Evolutionary conservation across 2,329 filamentous ascomycete species (phyloP).

Genomic region (Fusarium chuoi): DNA sequence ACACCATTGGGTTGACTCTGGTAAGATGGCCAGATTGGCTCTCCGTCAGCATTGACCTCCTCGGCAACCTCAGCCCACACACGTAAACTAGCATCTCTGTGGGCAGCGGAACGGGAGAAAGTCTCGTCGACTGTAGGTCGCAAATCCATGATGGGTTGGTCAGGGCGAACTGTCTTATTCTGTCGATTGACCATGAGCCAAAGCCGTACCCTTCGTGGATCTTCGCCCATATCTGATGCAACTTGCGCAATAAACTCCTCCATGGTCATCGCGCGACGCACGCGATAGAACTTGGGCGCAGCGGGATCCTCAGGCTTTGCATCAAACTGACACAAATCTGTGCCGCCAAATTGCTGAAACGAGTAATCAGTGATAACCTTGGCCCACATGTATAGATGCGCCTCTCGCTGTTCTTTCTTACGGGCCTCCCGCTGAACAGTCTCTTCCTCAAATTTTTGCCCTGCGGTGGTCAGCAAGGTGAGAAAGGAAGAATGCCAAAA

Average conservation of each 20-base stretch:
- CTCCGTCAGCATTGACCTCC: slow-evolving; percentile 73
- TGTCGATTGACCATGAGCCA: slow-evolving; percentile 99
- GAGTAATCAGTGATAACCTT: slow-evolving; percentile 84
- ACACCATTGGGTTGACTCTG: slow-evolving; percentile 67
- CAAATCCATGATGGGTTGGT: slow-evolving; percentile 83
- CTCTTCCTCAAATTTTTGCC: slow-evolving; percentile 83
- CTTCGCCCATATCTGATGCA: slow-evolving; percentile 74
- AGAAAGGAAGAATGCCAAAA: background rate
- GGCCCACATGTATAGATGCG: slow-evolving; percentile 89
- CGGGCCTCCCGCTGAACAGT: slow-evolving; percentile 78
- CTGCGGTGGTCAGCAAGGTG: slow-evolving; percentile 52
- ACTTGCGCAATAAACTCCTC: slow-evolving; percentile 78
- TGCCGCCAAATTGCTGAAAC: slow-evolving; percentile 83
- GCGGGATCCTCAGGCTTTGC: slow-evolving; percentile 72
- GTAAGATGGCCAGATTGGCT: slow-evolving; percentile 76
- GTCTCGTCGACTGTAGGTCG: slow-evolving; percentile 81
- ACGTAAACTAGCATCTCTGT: slow-evolving; percentile 78
- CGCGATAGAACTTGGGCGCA: slow-evolving; percentile 76
- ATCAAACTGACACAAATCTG: slow-evolving; percentile 81
- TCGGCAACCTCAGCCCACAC: slow-evolving; percentile 87
- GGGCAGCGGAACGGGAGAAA: slow-evolving; percentile 61
- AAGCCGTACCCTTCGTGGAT: slow-evolving; percentile 77
- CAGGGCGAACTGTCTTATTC: slow-evolving; percentile 94
- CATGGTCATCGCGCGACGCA: slow-evolving; percentile 80
- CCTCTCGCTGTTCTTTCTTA: slow-evolving; percentile 90